Conservation (phyloP, 2,329 filamentous ascomycete species). For the Dactylellina sp. region DNA sequence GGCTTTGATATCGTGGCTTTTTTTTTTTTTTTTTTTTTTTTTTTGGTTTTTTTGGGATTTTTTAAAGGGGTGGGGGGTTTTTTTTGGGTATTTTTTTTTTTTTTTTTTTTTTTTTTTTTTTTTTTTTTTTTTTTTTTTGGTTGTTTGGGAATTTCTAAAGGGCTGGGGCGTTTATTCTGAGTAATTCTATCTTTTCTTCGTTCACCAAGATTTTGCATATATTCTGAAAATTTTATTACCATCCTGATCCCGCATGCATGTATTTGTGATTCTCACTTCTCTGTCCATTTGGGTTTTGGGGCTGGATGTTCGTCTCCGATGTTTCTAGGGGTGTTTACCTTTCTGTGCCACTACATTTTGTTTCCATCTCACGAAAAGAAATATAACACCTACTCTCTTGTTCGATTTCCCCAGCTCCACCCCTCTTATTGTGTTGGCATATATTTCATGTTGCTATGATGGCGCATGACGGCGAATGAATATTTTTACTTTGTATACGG, state of each 20-base stretch:
- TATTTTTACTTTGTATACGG: constrained; percentile 31
- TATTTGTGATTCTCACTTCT: constrained; percentile 37
- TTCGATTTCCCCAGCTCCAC: constrained; percentile 45
- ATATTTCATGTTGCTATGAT: constrained; percentile 41
- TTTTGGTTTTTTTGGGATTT: constrained; percentile 38
- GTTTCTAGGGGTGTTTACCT: constrained; percentile 44
- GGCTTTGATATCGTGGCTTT: constrained; percentile 28
- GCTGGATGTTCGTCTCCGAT: constrained; percentile 30
- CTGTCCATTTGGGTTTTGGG: constrained; percentile 19
- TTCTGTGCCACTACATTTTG: constrained; percentile 30
- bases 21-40: constrained; percentile 11
- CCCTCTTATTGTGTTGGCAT: constrained; percentile 36
- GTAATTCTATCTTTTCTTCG: constrained; percentile 34
- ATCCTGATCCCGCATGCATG: too few species aligned
- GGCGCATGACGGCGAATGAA: constrained; percentile 31
- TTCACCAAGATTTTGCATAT: constrained; percentile 31
- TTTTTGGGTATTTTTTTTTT: constrained; percentile 40
- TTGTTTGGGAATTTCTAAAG: constrained; percentile 43
- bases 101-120: constrained; percentile 23
- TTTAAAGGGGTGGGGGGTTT: constrained; percentile 52
- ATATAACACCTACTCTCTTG: constrained; percentile 40
- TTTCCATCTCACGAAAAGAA: constrained; percentile 24
- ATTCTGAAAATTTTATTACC: constrained; percentile 48
- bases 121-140: constrained; percentile 21
- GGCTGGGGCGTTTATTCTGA: constrained; percentile 50